A percentile compares a stretch with the other conserved stretches of the same genome.
Evolutionary conservation across 139 green algal genomes (phyloP).

Genomic region (Auxenochlorella pyrenoidosa): DNA sequence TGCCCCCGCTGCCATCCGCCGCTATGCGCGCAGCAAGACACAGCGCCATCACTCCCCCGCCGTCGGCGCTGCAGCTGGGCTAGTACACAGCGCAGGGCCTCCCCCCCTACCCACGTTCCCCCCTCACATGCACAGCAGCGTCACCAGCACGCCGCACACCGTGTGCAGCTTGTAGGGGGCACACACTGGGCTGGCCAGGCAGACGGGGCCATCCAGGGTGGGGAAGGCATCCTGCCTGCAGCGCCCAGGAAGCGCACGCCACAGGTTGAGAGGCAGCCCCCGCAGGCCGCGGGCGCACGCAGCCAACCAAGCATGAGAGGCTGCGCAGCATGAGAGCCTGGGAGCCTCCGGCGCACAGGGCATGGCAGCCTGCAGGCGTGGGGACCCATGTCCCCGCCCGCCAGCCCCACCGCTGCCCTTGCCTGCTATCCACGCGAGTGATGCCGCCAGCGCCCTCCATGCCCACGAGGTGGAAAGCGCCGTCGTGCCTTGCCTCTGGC

Average conservation of each 20-base stretch:
- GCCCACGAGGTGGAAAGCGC: not conserved
- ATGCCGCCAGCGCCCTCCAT: not conserved
- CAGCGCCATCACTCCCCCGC: not conserved
- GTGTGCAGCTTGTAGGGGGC: not conserved
- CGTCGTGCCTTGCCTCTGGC: not conserved
- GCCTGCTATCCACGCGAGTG: not conserved
- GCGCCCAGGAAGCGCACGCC: too few relatives aligned
- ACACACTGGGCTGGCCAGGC: not conserved
- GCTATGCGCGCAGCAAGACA: not conserved
- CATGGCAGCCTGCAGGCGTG: too few relatives aligned
- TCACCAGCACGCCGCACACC: not conserved
- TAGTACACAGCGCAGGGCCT: not conserved
- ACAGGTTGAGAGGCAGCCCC: not conserved
- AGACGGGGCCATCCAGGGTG: not conserved
- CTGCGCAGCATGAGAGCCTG: too few relatives aligned
- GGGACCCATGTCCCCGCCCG: too few relatives aligned
- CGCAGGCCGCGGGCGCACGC: not conserved
- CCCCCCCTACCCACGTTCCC: too few relatives aligned
- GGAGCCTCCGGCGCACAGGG: too few relatives aligned
- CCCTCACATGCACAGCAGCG: constrained; percentile 23
- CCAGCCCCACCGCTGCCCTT: not conserved
- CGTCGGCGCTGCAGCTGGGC: not conserved
- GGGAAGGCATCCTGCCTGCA: not conserved
- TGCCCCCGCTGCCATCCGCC: too few relatives aligned
- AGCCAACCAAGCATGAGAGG: not conserved